Percentiles rank a stretch among this genome's conserved stretches.
Conservation (phyloP, 352 stramenopile species). For the Pythium insidiosum region DNA sequence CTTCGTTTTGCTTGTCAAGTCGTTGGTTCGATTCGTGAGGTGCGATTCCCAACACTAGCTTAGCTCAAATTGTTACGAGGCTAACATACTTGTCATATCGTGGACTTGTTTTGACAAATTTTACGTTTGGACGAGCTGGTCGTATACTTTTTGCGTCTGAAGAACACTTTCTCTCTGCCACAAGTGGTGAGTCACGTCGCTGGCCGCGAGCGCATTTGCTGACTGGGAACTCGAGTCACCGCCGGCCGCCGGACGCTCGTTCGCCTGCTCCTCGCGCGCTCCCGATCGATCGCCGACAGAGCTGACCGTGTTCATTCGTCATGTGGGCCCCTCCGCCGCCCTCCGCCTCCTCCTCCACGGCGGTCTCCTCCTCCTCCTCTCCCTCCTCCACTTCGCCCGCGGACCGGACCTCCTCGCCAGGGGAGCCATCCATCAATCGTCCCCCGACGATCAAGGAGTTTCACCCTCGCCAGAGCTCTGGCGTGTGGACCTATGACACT, state of each 20-base stretch:
- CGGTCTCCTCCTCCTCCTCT: too few species aligned
- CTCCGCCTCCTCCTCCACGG: background rate
- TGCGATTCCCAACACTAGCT: background rate
- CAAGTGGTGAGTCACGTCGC: conserved; percentile 2
- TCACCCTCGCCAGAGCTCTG: background rate
- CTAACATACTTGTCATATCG: background rate
- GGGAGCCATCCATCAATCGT: background rate
- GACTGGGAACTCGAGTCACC: too few species aligned
- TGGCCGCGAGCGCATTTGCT: conserved; percentile 7
- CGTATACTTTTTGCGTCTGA: background rate
- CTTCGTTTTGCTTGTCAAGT: too few species aligned
- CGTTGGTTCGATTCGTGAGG: too few species aligned
- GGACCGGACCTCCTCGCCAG: background rate
- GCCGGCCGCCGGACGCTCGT: too few species aligned
- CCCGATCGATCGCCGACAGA: background rate
- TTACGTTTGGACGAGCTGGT: too few species aligned
- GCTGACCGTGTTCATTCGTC: background rate
- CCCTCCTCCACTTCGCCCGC: background rate
- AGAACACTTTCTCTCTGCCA: background rate
- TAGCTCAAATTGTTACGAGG: background rate
- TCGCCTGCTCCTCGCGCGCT: background rate
- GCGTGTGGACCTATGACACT: conserved; percentile 1
- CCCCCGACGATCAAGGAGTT: background rate
- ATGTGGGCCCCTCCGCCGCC: conserved; percentile 2
- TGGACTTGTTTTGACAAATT: too few species aligned